Percentiles rank a stretch among this genome's conserved stretches.
phyloP scores from a whole-genome alignment of 2,329 filamentous ascomycete genomes.

The Tolypocladium nubicola region DNA sequence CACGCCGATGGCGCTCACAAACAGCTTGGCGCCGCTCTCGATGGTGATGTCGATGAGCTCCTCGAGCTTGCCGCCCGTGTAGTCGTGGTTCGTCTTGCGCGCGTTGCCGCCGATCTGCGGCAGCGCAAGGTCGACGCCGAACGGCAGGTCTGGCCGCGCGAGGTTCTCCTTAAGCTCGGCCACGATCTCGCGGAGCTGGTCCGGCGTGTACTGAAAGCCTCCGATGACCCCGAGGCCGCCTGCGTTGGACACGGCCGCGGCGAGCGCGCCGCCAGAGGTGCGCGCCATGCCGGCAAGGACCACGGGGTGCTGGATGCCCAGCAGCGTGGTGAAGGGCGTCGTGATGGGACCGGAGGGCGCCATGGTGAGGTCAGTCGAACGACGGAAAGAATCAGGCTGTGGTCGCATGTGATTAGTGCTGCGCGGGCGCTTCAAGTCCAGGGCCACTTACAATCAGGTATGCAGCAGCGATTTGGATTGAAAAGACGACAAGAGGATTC shows the following conservation, averaged over 20 bases:
- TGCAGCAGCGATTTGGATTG: neutral
- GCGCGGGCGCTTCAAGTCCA: neutral
- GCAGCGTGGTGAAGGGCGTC: conserved; percentile 67
- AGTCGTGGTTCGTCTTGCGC: conserved; percentile 89
- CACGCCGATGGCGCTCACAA: conserved; percentile 82
- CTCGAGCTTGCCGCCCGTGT: conserved; percentile 80
- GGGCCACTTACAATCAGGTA: neutral
- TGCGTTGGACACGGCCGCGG: conserved; percentile 80
- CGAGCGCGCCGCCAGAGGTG: conserved; percentile 66
- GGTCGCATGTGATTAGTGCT: neutral
- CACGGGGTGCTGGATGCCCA: conserved; percentile 80
- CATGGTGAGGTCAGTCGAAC: conserved; percentile 18
- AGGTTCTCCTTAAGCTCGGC: conserved; percentile 75
- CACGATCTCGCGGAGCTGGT: conserved; percentile 69
- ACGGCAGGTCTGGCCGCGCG: conserved; percentile 56
- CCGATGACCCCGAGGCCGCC: conserved; percentile 73
- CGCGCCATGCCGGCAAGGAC: conserved; percentile 91
- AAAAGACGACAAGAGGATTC: neutral
- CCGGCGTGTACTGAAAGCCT: conserved; percentile 60
- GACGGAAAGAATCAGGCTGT: neutral
- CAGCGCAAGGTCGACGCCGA: conserved; percentile 84
- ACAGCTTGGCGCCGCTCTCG: conserved; percentile 70
- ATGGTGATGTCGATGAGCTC: conserved; percentile 82
- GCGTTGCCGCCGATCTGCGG: conserved; percentile 79
- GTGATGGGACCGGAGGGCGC: conserved; percentile 45